Base-by-base conservation (phyloP, 2,329 filamentous ascomycete species). In the Metarhizium rileyi region DNA sequence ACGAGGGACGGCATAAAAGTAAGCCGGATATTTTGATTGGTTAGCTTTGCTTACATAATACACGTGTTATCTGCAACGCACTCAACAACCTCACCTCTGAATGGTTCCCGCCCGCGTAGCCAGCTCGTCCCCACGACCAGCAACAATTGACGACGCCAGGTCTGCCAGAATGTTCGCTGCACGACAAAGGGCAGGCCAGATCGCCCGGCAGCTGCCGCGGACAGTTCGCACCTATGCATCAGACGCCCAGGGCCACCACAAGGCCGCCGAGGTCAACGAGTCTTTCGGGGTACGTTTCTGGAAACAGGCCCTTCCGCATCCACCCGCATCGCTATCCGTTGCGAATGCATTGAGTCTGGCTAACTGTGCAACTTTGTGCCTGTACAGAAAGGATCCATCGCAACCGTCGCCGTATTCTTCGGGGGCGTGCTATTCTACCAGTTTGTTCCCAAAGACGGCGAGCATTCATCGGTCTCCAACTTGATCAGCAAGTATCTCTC, bases 141-240 rank as follows among this genome's bases (percentile, higher is more conserved):
- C 54, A 54, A 51, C 60, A 61, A 67, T 64, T 64, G 63, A 65
- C 61, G 59, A 59, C 57, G 51, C 52, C 56, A 55, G 57, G 51
- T 52, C 55, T 54, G 56, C 56, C 59, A 66, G 57, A 50, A 71
- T 71, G 68, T 61, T 69, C 57, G 65, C 66, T 55, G 65, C 68
- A 65, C 70, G 73, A 67, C 71, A 71, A 60, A 67, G 71, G 65
- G 70, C 63, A 62, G 65, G 63, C 61, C 61, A 59, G 46, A 52
- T 64, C 42, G 65, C 65, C 52, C 63, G 66, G 52, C 64, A 65
- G 57, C 60, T 68, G 54, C 63, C 64, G 58, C 61, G 65, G 52
- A 59, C 63, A 55, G 63, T 69, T 55, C 72, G 76, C 60, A 69
- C 68, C 52, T 80, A 80, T 63, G 77, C 76, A 56, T 80, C 76